These are phyloP conservation scores for Corylus americana DNA, from an alignment of 306 rosid genomes.

Conservation along the genomic window DNA sequence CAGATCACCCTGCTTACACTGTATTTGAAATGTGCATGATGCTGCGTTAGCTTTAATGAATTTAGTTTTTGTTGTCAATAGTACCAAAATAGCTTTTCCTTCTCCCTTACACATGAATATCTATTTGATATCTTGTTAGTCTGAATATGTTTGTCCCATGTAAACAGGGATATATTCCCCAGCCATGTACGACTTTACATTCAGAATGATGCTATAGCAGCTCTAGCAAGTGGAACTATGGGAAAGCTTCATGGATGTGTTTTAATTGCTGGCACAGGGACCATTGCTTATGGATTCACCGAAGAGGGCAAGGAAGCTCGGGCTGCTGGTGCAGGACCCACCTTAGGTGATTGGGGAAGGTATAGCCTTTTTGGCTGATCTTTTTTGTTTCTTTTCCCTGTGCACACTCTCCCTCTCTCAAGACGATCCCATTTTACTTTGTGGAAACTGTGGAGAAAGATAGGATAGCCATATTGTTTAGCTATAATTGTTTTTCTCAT, in stretches of 20 bases:
- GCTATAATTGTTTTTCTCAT: neutral
- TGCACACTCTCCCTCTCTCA: neutral
- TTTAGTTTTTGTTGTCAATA: neutral
- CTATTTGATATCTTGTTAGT: neutral
- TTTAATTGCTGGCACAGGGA: constrained; percentile 91
- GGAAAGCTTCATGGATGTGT: constrained; percentile 95
- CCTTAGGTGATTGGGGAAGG: constrained; percentile 99
- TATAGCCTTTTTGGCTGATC: constrained; percentile 28
- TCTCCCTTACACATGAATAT: neutral
- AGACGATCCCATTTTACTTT: neutral
- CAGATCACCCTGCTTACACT: neutral
- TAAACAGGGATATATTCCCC: constrained; percentile 75
- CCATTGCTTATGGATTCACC: constrained; percentile 87
- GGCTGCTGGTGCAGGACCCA: constrained; percentile 96
- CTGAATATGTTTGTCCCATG: neutral
- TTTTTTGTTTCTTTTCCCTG: neutral
- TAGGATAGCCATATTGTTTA: too few relatives aligned
- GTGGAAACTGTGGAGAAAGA: too few relatives aligned
- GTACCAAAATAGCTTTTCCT: neutral
- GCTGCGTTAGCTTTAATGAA: neutral
- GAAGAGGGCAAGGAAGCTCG: constrained; percentile 91
- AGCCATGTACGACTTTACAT: constrained; percentile 71
- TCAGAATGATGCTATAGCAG: constrained; percentile 94
- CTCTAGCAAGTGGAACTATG: constrained; percentile 87
- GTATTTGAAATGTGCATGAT: neutral